A percentile compares a stretch with the other conserved stretches of the same genome.
Evolutionary conservation across 2,329 filamentous ascomycete genomes (phyloP).

Genomic region (Atkinsonella texensis): DNA sequence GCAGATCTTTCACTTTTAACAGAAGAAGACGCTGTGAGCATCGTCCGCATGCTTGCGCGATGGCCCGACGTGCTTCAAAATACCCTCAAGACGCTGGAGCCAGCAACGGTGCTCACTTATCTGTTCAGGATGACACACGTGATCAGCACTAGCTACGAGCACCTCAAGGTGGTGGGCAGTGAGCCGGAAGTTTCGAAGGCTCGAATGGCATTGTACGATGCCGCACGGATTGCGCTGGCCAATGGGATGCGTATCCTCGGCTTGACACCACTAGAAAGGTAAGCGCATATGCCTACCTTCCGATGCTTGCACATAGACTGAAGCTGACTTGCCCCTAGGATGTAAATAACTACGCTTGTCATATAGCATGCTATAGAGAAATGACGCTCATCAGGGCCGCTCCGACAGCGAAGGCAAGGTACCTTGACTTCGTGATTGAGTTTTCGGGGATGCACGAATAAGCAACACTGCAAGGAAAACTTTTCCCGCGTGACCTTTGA

Average conservation of each 20-base stretch:
- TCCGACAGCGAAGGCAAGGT: too few relatives aligned
- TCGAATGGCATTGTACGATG: conserved; percentile 48
- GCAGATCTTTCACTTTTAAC: conserved; percentile 58
- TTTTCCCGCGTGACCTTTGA: not conserved
- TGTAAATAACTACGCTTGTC: not conserved
- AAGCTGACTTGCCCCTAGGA: conserved; percentile 3
- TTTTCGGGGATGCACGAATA: too few relatives aligned
- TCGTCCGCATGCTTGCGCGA: conserved; percentile 65
- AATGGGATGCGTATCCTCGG: conserved; percentile 80
- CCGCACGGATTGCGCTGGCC: conserved; percentile 60
- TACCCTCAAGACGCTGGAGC: conserved; percentile 74
- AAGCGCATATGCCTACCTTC: conserved; percentile 5
- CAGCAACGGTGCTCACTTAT: conserved; percentile 42
- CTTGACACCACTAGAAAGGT: conserved; percentile 58
- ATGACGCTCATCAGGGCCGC: not conserved
- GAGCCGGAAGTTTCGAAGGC: conserved; percentile 55
- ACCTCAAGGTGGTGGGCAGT: conserved; percentile 69
- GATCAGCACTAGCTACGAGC: conserved; percentile 70
- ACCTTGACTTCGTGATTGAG: too few relatives aligned
- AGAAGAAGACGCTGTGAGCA: conserved; percentile 60
- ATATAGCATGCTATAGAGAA: not conserved
- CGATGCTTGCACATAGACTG: not conserved
- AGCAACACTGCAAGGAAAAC: not conserved
- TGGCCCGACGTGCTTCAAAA: conserved; percentile 80
- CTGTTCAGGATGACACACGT: conserved; percentile 80